Base-by-base conservation (phyloP, 2,329 filamentous ascomycete species). In the Venturia nashicola region DNA sequence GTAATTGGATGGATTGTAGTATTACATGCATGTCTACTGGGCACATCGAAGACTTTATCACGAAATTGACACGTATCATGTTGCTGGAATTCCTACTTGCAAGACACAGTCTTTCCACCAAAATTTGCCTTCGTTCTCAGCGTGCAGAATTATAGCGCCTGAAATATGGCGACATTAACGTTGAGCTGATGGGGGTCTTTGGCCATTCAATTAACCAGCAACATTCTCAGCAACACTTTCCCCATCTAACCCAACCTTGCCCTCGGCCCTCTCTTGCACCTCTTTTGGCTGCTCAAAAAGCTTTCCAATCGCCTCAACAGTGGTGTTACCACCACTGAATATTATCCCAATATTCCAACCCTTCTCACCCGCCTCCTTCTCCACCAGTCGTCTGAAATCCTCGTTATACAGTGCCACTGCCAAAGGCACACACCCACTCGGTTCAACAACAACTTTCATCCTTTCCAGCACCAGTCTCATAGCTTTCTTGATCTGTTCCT, bases 381-480 rank as follows among this genome's bases (percentile, higher is more conserved):
- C 85, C 11, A 92, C 88, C 74, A 87, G 74, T 14, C 71, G 73
- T 65, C 90, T 78, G 67, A 97, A 97, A 4, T 91, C 90, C 75
- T 95, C 90, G 72, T 96, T 88, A 68, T 85, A 97, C 68, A 97
- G 76, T 62, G 86, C 87, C 8, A 90, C 89, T 0, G 93, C 94
- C 65, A 97, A 74, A 1, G 86, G 84, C n/a, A 97, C 92, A 2
- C 87, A 91, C 0, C 89, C 85, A 74, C 88, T 92, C 27, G 93
- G 93, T 80, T 97, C 93, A 14, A 97, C 86, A 27, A 97, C 85
- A 59, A 96, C 77, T 83, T 97, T 97, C 81, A 94, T 85, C 65
- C 92, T 79, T 82, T 97, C 93, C 67, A 92, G 77, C 42, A 96
- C 87, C 66, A 97, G 75, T 66, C 82, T 77, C 83, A 96, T 82